Percentiles rank a stretch among this genome's conserved stretches.
These are phyloP conservation scores for Colletotrichum plurivorum DNA, from an alignment of 2,329 filamentous ascomycete genomes.

Conservation along the genomic window DNA sequence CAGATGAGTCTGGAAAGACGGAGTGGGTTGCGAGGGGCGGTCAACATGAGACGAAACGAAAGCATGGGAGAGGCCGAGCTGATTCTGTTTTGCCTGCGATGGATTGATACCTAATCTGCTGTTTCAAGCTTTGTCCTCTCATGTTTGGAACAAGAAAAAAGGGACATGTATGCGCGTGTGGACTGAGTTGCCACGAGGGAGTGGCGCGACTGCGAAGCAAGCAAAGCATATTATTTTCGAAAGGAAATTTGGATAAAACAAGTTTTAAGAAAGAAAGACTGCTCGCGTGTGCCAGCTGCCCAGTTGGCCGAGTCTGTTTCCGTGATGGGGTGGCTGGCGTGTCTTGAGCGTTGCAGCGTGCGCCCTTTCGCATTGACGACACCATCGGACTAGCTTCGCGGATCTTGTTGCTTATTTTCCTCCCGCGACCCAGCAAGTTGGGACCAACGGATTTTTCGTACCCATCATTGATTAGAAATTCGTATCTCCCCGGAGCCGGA, in stretches of 20 bases:
- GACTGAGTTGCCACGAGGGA: conserved; percentile 7
- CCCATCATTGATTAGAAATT: background rate
- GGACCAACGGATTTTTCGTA: background rate
- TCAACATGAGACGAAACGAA: conserved; percentile 36
- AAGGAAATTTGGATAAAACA: conserved; percentile 31
- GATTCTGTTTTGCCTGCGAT: conserved; percentile 31
- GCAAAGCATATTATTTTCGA: conserved; percentile 23
- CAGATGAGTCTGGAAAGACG: conserved; percentile 4
- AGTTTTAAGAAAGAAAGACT: conserved; percentile 20
- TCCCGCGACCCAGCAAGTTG: background rate
- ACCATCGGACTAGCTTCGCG: conserved; percentile 5
- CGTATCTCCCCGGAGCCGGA: background rate
- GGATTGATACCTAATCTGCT: conserved; percentile 33
- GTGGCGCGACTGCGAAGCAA: conserved; percentile 8
- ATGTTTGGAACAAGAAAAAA: conserved; percentile 28
- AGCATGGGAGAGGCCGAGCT: conserved; percentile 29
- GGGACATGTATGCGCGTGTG: conserved; percentile 11
- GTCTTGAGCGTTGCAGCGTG: conserved; percentile 1
- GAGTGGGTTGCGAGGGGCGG: conserved; percentile 26
- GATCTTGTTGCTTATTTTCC: background rate
- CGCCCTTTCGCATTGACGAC: conserved; percentile 19
- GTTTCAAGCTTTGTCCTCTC: conserved; percentile 34
- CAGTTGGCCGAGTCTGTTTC: background rate
- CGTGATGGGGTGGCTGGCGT: conserved; percentile 2
- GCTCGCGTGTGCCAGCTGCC: background rate